Evolutionary conservation across 192 early-diverging fungal species (phyloP).

Genomic region (Coemansia sp.): DNA sequence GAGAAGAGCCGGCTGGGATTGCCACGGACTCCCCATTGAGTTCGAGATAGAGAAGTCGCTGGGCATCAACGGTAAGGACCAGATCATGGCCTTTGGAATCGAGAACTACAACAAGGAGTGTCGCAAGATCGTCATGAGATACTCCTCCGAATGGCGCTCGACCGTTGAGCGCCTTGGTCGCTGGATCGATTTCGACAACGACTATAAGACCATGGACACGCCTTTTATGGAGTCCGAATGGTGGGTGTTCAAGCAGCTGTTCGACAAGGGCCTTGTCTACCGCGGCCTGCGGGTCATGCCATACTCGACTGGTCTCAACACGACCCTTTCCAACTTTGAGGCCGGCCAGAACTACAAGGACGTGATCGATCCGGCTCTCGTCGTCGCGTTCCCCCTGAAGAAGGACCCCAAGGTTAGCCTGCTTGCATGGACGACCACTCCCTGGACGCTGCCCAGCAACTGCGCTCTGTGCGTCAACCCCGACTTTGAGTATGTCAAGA

Average conservation of each 20-base stretch:
- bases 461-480: constrained; percentile 92
- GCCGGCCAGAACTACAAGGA: constrained; percentile 97
- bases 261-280: constrained; percentile 93
- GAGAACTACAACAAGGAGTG: constrained; percentile 97
- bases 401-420: constrained; percentile 73
- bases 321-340: constrained; percentile 97
- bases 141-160: constrained; percentile 84
- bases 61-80: constrained; percentile 66
- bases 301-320: constrained; percentile 88
- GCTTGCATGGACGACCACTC: constrained; percentile 98
- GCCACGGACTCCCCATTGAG: constrained; percentile 77
- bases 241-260: constrained; percentile 99
- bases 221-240: constrained; percentile 98
- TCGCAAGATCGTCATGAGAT: constrained; percentile 95
- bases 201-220: constrained; percentile 97
- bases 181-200: constrained; percentile 99
- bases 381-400: constrained; percentile 89
- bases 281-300: constrained; percentile 93
- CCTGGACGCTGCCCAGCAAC: constrained; percentile 97
- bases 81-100: constrained; percentile 91
- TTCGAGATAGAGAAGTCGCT: constrained; percentile 95
- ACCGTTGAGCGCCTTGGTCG: constrained; percentile 96
- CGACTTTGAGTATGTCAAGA: constrained; percentile 93
- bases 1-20: constrained; percentile 96
- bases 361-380: constrained; percentile 90